These are phyloP conservation scores for Pseudohalonectria lignicola DNA, from an alignment of 2,329 filamentous ascomycete genomes.

Conservation along the genomic window DNA sequence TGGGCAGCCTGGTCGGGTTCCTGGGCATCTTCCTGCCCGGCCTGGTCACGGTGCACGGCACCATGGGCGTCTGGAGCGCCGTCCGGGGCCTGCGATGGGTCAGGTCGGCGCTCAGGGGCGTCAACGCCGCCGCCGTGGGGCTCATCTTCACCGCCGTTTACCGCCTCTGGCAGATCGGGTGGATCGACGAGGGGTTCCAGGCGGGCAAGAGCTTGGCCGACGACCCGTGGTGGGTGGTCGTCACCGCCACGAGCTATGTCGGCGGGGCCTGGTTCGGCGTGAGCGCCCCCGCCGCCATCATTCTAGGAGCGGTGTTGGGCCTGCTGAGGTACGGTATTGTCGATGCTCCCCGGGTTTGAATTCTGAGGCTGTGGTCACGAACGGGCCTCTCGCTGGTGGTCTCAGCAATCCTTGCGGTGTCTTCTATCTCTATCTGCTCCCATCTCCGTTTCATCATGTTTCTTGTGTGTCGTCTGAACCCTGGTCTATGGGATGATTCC, in stretches of 20 bases:
- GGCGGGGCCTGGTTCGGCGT: constrained; percentile 34
- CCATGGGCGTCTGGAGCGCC: constrained; percentile 43
- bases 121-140: constrained; percentile 50
- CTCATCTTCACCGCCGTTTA: constrained; percentile 55
- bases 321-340: constrained; percentile 34
- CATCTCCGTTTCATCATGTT: too few species aligned
- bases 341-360: too few species aligned
- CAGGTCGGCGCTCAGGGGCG: constrained; percentile 36
- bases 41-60: constrained; percentile 34
- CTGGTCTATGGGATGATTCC: too few species aligned
- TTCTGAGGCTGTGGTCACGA: too few species aligned
- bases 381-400: constrained; percentile 15
- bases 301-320: constrained; percentile 33
- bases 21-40: constrained; percentile 43
- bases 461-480: too few species aligned
- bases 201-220: constrained; percentile 39
- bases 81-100: constrained; percentile 34
- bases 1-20: constrained; percentile 39
- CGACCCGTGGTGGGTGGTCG: constrained; percentile 54
- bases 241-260: constrained; percentile 35
- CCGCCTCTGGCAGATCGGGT: constrained; percentile 50
- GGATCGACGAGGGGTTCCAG: constrained; percentile 34
- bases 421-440: too few species aligned
- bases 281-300: constrained; percentile 28
- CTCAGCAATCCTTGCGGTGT: too few species aligned